Conservation (phyloP, 2,329 filamentous ascomycete species). For the Botrytis hyacinthi region DNA sequence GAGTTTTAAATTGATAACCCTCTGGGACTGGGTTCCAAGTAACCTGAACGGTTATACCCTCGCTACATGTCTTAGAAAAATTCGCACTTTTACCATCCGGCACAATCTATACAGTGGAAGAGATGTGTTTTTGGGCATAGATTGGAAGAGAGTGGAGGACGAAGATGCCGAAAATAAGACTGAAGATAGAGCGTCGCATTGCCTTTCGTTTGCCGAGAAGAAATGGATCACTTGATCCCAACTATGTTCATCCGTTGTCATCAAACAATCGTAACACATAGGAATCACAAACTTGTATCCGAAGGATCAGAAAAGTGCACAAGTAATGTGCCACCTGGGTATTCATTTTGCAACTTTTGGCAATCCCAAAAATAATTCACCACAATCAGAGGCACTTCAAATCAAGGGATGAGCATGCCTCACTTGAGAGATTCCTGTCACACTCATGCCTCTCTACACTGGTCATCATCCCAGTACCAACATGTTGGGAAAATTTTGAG, state of each 20-base stretch:
- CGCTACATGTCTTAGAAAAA: background rate
- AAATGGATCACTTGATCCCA: too few species aligned
- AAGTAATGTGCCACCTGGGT: background rate
- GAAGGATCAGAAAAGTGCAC: background rate
- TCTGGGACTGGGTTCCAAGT: background rate
- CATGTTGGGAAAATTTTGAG: background rate
- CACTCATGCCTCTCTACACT: background rate
- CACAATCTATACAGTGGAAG: constrained; percentile 4
- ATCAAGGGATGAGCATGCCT: background rate
- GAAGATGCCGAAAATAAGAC: background rate
- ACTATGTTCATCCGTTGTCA: background rate
- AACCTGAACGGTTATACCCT: background rate
- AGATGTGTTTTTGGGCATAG: background rate
- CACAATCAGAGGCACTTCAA: background rate
- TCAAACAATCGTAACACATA: background rate
- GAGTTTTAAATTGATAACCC: background rate
- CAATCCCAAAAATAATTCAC: background rate
- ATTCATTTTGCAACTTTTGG: background rate
- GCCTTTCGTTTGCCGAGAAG: background rate
- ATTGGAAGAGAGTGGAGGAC: background rate
- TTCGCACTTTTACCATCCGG: constrained; percentile 1
- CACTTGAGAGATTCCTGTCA: background rate
- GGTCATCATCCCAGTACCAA: background rate
- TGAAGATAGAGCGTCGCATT: background rate
- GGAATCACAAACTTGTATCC: background rate